Conservation (phyloP, 2,329 filamentous ascomycete genomes). For the Epichloe bromicola region DNA sequence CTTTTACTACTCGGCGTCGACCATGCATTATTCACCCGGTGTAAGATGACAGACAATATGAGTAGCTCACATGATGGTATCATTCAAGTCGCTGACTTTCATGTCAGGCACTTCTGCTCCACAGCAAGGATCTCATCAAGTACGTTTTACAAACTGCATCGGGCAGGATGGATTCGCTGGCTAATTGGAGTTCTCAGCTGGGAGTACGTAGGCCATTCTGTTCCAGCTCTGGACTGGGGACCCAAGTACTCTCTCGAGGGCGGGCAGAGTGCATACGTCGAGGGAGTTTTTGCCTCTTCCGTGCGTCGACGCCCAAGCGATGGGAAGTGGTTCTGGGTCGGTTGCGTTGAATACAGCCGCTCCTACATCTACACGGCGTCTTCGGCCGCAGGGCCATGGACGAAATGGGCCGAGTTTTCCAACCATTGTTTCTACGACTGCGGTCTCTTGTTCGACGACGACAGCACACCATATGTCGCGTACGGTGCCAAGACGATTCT, state of each 20-base stretch:
- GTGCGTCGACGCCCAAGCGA: neutral
- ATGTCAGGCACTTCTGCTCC: neutral
- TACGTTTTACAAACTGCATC: neutral
- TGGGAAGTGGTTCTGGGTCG: neutral
- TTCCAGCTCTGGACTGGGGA: neutral
- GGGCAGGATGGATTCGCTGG: neutral
- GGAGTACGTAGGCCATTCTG: neutral
- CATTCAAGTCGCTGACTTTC: neutral
- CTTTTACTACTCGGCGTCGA: neutral
- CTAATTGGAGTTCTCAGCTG: neutral
- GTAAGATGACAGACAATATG: neutral
- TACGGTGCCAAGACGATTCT: neutral
- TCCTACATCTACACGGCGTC: neutral
- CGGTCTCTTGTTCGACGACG: neutral
- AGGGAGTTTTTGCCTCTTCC: neutral
- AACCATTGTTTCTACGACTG: neutral
- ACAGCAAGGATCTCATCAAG: neutral
- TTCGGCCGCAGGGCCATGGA: neutral
- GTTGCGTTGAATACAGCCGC: neutral
- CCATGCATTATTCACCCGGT: neutral
- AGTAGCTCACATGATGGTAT: no score
- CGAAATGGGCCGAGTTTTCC: neutral
- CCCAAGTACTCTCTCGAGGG: neutral
- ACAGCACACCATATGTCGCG: neutral
- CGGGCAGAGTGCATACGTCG: neutral